Percentiles rank a stretch among this genome's conserved stretches.
phyloP scores from a whole-genome alignment of 768 basidiomycete species.

The Dioszegia aurantiaca region DNA sequence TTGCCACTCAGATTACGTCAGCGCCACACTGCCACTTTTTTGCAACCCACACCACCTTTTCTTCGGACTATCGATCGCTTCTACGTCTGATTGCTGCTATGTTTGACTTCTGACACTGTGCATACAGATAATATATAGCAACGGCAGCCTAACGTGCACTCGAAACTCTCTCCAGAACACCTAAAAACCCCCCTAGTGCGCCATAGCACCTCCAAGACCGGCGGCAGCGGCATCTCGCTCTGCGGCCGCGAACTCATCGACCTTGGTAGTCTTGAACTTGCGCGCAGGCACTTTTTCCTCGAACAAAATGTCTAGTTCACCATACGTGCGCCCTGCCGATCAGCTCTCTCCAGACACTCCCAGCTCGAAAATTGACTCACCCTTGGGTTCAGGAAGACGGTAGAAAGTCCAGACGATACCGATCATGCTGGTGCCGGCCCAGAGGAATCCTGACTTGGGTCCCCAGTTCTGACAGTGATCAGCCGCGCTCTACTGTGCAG shows the following conservation, averaged over 20 bases:
- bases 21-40: too few relatives aligned
- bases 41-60: neutral
- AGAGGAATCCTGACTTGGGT: conserved; percentile 17
- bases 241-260: conserved; percentile 27
- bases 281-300: conserved; percentile 33
- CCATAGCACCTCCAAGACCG: neutral
- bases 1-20: too few relatives aligned
- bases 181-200: conserved; percentile 5
- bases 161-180: neutral
- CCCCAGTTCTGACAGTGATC: conserved; percentile 25
- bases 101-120: too few relatives aligned
- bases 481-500: too few relatives aligned
- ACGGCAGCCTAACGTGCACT: neutral
- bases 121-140: too few relatives aligned
- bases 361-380: neutral
- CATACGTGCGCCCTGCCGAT: conserved; percentile 6
- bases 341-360: neutral
- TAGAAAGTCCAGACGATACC: conserved; percentile 21
- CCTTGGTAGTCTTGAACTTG: conserved; percentile 29
- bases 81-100: too few relatives aligned
- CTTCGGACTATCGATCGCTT: too few relatives aligned
- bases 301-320: conserved; percentile 45
- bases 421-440: conserved; percentile 16
- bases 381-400: conserved; percentile 23
- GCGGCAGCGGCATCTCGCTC: conserved; percentile 15